Evolutionary conservation across 2,329 filamentous ascomycete species (phyloP).

Genomic region (Claviceps pazoutovae): DNA sequence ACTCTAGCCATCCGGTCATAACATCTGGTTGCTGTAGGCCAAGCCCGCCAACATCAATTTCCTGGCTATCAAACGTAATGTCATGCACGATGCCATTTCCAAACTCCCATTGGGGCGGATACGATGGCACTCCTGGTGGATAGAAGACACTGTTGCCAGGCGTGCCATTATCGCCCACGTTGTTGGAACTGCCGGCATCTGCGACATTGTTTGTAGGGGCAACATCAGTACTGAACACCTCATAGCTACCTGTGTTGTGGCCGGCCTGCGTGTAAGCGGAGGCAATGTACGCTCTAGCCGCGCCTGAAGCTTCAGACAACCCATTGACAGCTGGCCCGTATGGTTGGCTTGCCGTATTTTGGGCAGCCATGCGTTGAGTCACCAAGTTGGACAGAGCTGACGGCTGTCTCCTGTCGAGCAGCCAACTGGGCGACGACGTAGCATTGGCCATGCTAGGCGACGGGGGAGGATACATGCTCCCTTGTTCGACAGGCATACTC

Average conservation of each 20-base stretch:
- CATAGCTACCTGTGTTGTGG: constrained; percentile 28
- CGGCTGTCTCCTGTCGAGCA: constrained; percentile 13
- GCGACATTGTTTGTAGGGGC: constrained; percentile 29
- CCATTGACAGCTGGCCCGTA: constrained; percentile 16
- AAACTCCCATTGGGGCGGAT: constrained; percentile 17
- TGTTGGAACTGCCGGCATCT: constrained; percentile 12
- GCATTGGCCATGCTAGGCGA: constrained; percentile 35
- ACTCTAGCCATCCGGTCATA: constrained; percentile 59
- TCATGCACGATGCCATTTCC: constrained; percentile 25
- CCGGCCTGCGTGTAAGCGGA: constrained; percentile 27
- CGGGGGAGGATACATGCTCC: constrained; percentile 34
- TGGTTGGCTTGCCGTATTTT: constrained; percentile 7
- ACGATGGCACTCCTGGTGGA: constrained; percentile 15
- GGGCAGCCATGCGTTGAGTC: no score
- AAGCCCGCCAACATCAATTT: constrained; percentile 59
- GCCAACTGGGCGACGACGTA: constrained; percentile 26
- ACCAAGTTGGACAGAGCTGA: constrained; percentile 9
- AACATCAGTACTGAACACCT: constrained; percentile 21
- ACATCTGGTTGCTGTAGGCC: constrained; percentile 46
- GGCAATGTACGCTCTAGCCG: constrained; percentile 19
- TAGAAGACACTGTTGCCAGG: constrained; percentile 13
- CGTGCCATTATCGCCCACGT: neutral
- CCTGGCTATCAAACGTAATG: constrained; percentile 64
- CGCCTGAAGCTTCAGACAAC: constrained; percentile 13
- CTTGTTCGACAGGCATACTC: constrained; percentile 32